phyloP scores from a whole-genome alignment of 1,139 yeast species.

The Pichia sp. region DNA sequence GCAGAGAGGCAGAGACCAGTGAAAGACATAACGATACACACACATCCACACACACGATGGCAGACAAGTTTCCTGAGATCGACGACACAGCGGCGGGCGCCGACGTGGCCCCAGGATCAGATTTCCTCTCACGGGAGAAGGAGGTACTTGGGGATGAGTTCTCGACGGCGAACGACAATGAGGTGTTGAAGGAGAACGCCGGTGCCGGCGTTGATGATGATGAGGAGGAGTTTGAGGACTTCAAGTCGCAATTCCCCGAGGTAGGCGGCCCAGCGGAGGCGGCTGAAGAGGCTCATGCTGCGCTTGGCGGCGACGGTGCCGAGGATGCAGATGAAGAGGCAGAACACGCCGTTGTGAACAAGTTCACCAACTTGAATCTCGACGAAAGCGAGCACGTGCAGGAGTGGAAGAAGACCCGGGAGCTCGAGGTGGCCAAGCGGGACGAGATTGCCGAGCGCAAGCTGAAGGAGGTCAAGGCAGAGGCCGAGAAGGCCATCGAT shows the following conservation, averaged over 20 bases:
- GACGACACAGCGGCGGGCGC: slow-evolving; percentile 41
- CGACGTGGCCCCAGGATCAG: slow-evolving; percentile 33
- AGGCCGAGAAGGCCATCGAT: slow-evolving; percentile 82
- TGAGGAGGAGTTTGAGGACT: slow-evolving; percentile 58
- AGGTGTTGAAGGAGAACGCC: slow-evolving; percentile 30
- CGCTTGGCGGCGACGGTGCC: slow-evolving; percentile 17
- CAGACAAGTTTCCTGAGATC: slow-evolving; percentile 83
- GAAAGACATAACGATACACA: neutral
- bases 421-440: slow-evolving; percentile 74
- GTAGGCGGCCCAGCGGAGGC: slow-evolving; percentile 36
- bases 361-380: slow-evolving; percentile 29
- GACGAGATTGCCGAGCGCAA: slow-evolving; percentile 69
- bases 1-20: neutral
- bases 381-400: slow-evolving; percentile 55
- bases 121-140: slow-evolving; percentile 76
- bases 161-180: slow-evolving; percentile 61
- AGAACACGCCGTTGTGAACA: slow-evolving; percentile 13
- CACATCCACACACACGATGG: neutral
- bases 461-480: slow-evolving; percentile 62
- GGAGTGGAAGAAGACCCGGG: slow-evolving; percentile 85
- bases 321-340: neutral
- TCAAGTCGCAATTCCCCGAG: slow-evolving; percentile 66
- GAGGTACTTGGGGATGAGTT: slow-evolving; percentile 77
- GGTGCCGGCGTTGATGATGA: slow-evolving; percentile 40
- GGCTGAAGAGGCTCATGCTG: slow-evolving; percentile 32